These are phyloP conservation scores for Cordyceps farinosa DNA, from an alignment of 2,329 filamentous ascomycete genomes.

Conservation along the genomic window DNA sequence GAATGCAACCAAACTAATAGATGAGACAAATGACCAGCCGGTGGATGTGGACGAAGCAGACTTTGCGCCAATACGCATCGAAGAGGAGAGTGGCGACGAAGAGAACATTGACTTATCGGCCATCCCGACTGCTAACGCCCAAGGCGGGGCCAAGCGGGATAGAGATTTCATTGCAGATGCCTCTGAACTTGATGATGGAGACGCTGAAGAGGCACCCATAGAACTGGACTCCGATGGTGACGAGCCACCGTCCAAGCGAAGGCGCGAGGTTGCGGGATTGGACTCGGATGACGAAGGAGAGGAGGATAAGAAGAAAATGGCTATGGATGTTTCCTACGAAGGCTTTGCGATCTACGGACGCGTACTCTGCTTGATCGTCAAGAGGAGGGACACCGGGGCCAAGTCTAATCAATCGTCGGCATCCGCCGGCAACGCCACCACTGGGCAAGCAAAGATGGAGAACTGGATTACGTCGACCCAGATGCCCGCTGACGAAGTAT, in stretches of 20 bases:
- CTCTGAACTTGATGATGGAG: constrained; percentile 21
- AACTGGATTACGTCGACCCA: constrained; percentile 84
- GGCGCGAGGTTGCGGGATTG: constrained; percentile 31
- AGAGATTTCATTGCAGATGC: constrained; percentile 25
- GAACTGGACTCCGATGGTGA: constrained; percentile 39
- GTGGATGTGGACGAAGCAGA: constrained; percentile 48
- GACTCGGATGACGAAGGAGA: constrained; percentile 32
- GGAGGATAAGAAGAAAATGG: constrained; percentile 88
- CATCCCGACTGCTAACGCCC: constrained; percentile 29
- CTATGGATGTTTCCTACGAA: constrained; percentile 83
- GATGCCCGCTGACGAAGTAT: constrained; percentile 41
- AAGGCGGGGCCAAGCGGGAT: constrained; percentile 29
- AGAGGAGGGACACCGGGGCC: constrained; percentile 65
- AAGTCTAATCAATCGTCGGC: constrained; percentile 36
- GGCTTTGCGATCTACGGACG: constrained; percentile 95
- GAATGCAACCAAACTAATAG: constrained; percentile 60
- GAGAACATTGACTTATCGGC: constrained; percentile 31
- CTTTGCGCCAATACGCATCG: constrained; percentile 35
- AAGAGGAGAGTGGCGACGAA: constrained; percentile 47
- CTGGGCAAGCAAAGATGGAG: constrained; percentile 56
- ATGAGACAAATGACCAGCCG: constrained; percentile 51
- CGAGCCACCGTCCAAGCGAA: constrained; percentile 45
- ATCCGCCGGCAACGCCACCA: constrained; percentile 28
- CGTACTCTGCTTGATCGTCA: constrained; percentile 85
- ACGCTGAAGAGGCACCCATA: constrained; percentile 29